phyloP scores from a whole-genome alignment of 164 flowering plant species.

The Vitis riparia region DNA sequence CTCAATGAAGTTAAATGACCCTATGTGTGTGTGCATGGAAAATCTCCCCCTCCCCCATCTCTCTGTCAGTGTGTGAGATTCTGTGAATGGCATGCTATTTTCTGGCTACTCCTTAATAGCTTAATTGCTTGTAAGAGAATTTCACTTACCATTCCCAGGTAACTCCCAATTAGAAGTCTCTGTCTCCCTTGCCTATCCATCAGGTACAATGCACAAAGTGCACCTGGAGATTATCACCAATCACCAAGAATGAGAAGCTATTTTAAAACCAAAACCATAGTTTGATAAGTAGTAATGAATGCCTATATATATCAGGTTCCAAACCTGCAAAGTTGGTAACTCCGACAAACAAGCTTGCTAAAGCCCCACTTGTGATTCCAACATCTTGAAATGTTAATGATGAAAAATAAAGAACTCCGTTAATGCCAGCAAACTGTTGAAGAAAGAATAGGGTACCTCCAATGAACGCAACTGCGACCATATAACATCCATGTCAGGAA shows the following conservation, averaged over 20 bases:
- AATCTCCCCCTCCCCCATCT: no score
- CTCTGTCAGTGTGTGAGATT: no score
- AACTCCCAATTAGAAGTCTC: conserved; percentile 80
- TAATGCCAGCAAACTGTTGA: conserved; percentile 89
- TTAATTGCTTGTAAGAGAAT: not conserved
- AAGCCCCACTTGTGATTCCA: conserved; percentile 60
- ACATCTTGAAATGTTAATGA: conserved; percentile 78
- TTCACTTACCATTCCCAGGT: conserved; percentile 79
- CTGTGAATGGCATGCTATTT: not conserved
- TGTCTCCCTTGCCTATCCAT: conserved; percentile 79
- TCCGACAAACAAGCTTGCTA: conserved; percentile 73
- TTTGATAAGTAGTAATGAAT: not conserved
- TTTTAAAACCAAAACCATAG: conserved; percentile 2
- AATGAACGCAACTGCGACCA: conserved; percentile 68
- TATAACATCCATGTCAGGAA: conserved; percentile 6
- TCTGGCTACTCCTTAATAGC: not conserved
- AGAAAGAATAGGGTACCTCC: conserved; percentile 80
- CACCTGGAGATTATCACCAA: conserved; percentile 43
- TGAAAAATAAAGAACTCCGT: conserved; percentile 85
- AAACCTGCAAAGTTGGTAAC: conserved; percentile 80
- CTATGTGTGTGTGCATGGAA: no score
- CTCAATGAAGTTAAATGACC: no score
- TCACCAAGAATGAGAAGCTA: conserved; percentile 11
- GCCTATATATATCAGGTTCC: not conserved
- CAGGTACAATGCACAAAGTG: conserved; percentile 61